Conservation (phyloP, 805 yeast species). For the Yarrowia keelungensis region DNA sequence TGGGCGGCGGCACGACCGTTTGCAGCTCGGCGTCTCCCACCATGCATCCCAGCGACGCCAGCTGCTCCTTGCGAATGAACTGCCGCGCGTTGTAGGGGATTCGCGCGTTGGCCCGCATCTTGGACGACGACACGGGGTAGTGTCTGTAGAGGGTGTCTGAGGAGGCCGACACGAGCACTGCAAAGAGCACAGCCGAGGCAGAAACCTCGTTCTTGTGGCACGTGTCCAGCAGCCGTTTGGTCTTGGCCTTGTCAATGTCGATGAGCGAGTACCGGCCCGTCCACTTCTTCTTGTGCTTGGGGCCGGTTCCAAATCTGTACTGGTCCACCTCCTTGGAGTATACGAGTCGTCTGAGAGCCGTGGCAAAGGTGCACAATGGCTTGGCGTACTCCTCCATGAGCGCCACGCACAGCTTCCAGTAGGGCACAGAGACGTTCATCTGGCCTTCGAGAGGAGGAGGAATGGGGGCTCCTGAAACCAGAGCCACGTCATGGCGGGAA, state of each 20-base stretch:
- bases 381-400: conserved; percentile 34
- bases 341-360: conserved; percentile 21
- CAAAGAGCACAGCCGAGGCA: conserved; percentile 25
- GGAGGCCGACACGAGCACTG: conserved; percentile 20
- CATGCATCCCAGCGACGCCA: conserved; percentile 22
- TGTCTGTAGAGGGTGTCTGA: conserved; percentile 27
- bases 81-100: conserved; percentile 89
- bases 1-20: conserved; percentile 26
- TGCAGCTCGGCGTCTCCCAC: conserved; percentile 26
- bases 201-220: conserved; percentile 16
- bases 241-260: conserved; percentile 21
- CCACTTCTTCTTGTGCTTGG: conserved; percentile 23
- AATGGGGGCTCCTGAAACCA: conserved; percentile 26
- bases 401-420: conserved; percentile 31
- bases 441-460: conserved; percentile 29
- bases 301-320: conserved; percentile 13
- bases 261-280: conserved; percentile 22
- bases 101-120: conserved; percentile 56
- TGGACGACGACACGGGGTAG: conserved; percentile 27
- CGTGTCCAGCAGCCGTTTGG: conserved; percentile 12
- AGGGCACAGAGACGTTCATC: conserved; percentile 36
- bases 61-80: conserved; percentile 68
- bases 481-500: conserved; percentile 24
- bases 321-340: conserved; percentile 24
- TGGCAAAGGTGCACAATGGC: conserved; percentile 29